phyloP scores from a whole-genome alignment of 148 eudicot genomes.

The Camellia japonica region DNA sequence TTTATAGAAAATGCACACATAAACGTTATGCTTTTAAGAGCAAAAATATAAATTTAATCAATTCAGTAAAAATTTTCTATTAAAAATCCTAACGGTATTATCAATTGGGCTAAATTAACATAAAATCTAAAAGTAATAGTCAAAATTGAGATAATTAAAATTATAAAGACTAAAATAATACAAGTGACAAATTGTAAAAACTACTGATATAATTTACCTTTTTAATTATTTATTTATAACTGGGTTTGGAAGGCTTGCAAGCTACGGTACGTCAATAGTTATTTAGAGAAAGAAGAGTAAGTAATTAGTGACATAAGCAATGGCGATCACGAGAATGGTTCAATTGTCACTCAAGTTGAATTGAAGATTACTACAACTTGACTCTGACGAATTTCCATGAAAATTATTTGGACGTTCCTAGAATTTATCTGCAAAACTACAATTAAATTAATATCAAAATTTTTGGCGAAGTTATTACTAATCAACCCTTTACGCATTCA shows the following conservation, averaged over 20 bases:
- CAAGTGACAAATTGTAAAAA: no score
- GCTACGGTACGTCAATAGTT: constrained; percentile 1
- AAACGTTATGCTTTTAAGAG: no score
- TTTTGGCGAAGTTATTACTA: neutral
- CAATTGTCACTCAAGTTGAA: neutral
- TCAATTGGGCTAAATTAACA: no score
- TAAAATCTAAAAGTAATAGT: no score
- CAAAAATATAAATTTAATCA: no score
- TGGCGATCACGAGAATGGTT: neutral
- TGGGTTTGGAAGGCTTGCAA: neutral
- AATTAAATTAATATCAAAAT: neutral
- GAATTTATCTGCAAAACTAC: neutral
- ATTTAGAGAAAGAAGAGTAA: neutral
- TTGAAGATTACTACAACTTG: constrained; percentile 13
- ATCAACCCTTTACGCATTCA: neutral
- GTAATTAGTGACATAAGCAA: neutral
- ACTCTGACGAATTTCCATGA: neutral
- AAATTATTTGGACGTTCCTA: neutral
- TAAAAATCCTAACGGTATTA: no score
- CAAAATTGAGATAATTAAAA: no score
- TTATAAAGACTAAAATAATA: no score
- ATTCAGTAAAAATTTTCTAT: no score
- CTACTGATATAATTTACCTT: no score
- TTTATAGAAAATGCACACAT: no score
- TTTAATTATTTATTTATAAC: no score